These are phyloP conservation scores for Spinacia oleracea DNA, from an alignment of 179 eudicot genomes.

Conservation along the genomic window DNA sequence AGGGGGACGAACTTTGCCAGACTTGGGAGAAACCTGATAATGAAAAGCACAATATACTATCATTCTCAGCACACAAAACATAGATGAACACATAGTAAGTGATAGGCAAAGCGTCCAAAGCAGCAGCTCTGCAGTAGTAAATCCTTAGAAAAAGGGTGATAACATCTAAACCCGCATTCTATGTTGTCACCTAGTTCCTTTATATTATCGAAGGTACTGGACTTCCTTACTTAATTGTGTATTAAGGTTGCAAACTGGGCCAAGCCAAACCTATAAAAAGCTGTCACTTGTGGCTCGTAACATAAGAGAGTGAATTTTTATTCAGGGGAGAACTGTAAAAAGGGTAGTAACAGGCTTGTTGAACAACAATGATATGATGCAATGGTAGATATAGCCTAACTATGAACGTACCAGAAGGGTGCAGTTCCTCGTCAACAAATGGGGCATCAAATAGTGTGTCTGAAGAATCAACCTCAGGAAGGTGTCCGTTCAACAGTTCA, in stretches of 20 bases:
- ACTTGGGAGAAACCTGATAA: slow-evolving; percentile 34
- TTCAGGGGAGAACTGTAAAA: not conserved
- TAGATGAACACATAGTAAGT: not conserved
- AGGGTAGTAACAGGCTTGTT: not conserved
- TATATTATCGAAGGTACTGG: not conserved
- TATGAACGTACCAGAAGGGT: slow-evolving; percentile 50
- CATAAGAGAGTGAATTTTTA: not conserved
- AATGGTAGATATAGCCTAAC: slow-evolving; percentile 10
- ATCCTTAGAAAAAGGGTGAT: not conserved
- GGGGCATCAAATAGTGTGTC: slow-evolving; percentile 68
- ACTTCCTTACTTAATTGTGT: not conserved
- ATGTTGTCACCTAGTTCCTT: not conserved
- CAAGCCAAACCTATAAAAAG: not conserved
- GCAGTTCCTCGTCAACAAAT: slow-evolving; percentile 46
- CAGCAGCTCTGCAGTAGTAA: not conserved
- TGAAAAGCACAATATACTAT: slow-evolving; percentile 8
- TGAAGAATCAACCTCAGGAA: slow-evolving; percentile 40
- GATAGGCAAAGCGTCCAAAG: not conserved
- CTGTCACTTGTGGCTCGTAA: not conserved
- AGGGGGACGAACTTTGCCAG: slow-evolving; percentile 31
- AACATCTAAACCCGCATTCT: not conserved
- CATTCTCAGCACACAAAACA: not conserved
- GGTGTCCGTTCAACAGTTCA: slow-evolving; percentile 37
- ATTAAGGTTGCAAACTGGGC: not conserved
- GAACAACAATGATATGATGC: too few relatives aligned